Conservation (phyloP, 176 grass and related monocot genomes). For the Aegilops umbellulata region DNA sequence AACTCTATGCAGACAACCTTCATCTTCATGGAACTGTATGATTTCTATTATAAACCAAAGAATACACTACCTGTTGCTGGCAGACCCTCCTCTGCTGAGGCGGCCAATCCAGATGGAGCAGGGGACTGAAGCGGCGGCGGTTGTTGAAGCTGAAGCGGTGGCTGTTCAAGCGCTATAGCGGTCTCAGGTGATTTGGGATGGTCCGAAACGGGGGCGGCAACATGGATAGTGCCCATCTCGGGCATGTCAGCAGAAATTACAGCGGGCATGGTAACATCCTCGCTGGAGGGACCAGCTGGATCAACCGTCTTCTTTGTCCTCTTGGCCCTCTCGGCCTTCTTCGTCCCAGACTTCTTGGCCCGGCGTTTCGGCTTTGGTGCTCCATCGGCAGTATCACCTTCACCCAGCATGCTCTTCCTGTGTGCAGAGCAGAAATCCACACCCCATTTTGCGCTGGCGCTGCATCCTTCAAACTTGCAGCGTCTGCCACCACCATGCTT, state of each 20-base stretch:
- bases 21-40: not conserved
- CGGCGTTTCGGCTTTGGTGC: not conserved
- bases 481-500: slow-evolving; percentile 43
- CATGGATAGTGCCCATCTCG: not conserved
- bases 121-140: not conserved
- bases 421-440: slow-evolving; percentile 38
- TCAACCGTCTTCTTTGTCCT: slow-evolving; percentile 10
- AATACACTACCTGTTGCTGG: not conserved
- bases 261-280: not conserved
- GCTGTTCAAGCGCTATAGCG: not conserved
- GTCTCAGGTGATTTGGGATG: slow-evolving; percentile 12
- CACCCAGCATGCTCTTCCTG: slow-evolving; percentile 19
- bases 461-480: slow-evolving; percentile 39
- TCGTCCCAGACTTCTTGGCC: not conserved
- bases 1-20: not conserved
- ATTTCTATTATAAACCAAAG: slow-evolving; percentile 33
- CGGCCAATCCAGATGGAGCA: not conserved
- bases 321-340: not conserved
- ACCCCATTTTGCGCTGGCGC: slow-evolving; percentile 42
- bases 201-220: not conserved
- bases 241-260: not conserved
- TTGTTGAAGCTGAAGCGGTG: too few relatives aligned
- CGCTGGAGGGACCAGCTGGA: not conserved
- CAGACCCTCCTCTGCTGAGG: slow-evolving; percentile 22
- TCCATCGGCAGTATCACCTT: not conserved